Base-by-base conservation (phyloP, 164 flowering plant genomes). In the Warburgia ugandensis region DNA sequence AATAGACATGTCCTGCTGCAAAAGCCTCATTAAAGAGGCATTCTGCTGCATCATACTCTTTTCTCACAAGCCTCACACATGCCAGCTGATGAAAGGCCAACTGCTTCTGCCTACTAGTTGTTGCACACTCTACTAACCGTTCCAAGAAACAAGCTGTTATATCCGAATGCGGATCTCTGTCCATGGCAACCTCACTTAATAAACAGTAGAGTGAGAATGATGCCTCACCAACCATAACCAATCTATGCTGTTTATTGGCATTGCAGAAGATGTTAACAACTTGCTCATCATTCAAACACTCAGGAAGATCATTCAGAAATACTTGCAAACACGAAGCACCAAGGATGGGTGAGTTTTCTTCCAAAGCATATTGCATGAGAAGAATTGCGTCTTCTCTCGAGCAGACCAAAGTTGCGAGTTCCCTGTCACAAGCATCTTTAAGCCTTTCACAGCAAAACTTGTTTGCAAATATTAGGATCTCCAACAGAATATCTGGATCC, bases 281-380 rank as follows among this genome's bases (percentile, higher is more conserved):
- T 20, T 67, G 68, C 33, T 73, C 54, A 56, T 94, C 96, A 51
- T 57, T 71, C 59, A 94, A 64, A 61, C 94, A 77, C 29, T 73
- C 77, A 5, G 99, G 97, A 61, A 94, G 84, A 28, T 86, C 87
- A 29, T 69, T 78, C 19, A 94, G 61, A 54, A 88, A 77, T 20
- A 75, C 74, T 67, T 94, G 99, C 73, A 94, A 69, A 59, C 99
- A 94, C 14, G 99, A 79, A 12, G 92, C 91, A 53, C 95, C 95
- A 55, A 85, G 78, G 27, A 83, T 65, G 30, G 81, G 80, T 26
- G 78, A 72, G 59, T 72, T 67, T 62, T 94, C 94, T 63, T 83
- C 91, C 20, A 85, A 68, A 9, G 96, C 91, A 65, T 64, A 85
- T 29, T 84, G 91, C 73, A 87, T 72, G 51, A 88, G 84, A 44